phyloP scores from a whole-genome alignment of 2,329 filamentous ascomycete genomes.

The Scortechinia acanthostroma region DNA sequence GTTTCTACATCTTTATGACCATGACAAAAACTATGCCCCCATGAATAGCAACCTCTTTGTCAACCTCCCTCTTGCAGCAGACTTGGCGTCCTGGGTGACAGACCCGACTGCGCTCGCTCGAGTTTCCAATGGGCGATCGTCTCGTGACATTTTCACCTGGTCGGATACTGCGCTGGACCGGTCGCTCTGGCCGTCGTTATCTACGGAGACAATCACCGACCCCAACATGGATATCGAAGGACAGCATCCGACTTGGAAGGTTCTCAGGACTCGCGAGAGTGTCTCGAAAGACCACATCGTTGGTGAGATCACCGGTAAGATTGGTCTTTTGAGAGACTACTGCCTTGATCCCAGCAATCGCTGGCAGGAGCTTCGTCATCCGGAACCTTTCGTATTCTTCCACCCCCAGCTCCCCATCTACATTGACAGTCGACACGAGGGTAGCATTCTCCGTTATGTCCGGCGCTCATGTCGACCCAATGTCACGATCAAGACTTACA shows the following conservation, averaged over 20 bases:
- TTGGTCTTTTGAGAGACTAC: slow-evolving; percentile 35
- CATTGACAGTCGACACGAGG: slow-evolving; percentile 58
- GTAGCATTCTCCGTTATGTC: slow-evolving; percentile 54
- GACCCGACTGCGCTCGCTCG: neutral
- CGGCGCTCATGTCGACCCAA: slow-evolving; percentile 60
- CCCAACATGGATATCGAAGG: neutral
- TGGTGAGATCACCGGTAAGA: slow-evolving; percentile 19
- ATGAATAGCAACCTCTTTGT: slow-evolving; percentile 1
- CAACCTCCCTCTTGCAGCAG: neutral
- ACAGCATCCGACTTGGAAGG: neutral
- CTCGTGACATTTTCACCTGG: neutral
- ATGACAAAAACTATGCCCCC: neutral
- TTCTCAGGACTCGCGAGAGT: neutral
- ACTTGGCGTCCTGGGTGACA: neutral
- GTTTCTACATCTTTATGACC: slow-evolving; percentile 2
- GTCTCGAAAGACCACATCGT: slow-evolving; percentile 5
- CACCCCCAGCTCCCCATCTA: slow-evolving; percentile 59
- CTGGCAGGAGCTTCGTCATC: slow-evolving; percentile 36
- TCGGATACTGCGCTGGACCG: neutral
- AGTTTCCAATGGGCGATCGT: neutral
- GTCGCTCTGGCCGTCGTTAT: neutral
- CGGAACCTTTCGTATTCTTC: slow-evolving; percentile 44
- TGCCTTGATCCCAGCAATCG: slow-evolving; percentile 33
- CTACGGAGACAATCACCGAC: neutral
- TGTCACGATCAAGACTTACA: slow-evolving; percentile 54